Base-by-base conservation (phyloP, 1,284 basidiomycete species). In the Malassezia dermatis region DNA sequence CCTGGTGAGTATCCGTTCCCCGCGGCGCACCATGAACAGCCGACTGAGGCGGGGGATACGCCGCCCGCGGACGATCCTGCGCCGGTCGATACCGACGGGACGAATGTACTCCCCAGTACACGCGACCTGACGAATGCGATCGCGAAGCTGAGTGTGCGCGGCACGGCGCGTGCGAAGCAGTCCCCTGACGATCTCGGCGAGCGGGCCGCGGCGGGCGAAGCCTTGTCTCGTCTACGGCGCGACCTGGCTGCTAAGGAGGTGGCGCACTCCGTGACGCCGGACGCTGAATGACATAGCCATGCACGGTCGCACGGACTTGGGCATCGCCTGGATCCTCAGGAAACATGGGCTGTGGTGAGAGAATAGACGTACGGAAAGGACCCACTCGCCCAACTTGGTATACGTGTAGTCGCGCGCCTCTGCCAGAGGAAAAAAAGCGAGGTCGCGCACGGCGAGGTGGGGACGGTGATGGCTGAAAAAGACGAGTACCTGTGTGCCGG, bases 401-500 rank as follows among this genome's bases (percentile, higher is more conserved):
- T 85, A 88, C 2, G 60, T 69, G 89, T 90, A 96, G 0, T 86
- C 86, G 15, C 77, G 75, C 24, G 77, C 75, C 40, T 77, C 67
- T 0, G 89, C 88, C 65, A 83, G 80, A 0, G 71, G 66, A 69
- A 96, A 89, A 76, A 96, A 95, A 4, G 81, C 80, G 78, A 90
- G 82, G 71, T 95, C 88, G 21, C 84, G 83, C 53, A 87, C 80
- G 0, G 86, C 87, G 15, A 91, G 47, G 24, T 82, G 65, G 84
- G 85, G 90, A 0, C 88, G 80, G 68, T 95, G 93, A 62, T 95
- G 91, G 0, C 86, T 86, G 75, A 88, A 93, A 76, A 95, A 95
- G 2, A 93, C 88, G 2, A 95, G 81, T 2, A 89, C 80, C 41
- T 30, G 31, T 1, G 28, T 27, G 13, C 48, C 40, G 15, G 34